A percentile compares a stretch with the other conserved stretches of the same genome.
Conservation (phyloP, 345 rosid species). For the Carallia pectinifolia region DNA sequence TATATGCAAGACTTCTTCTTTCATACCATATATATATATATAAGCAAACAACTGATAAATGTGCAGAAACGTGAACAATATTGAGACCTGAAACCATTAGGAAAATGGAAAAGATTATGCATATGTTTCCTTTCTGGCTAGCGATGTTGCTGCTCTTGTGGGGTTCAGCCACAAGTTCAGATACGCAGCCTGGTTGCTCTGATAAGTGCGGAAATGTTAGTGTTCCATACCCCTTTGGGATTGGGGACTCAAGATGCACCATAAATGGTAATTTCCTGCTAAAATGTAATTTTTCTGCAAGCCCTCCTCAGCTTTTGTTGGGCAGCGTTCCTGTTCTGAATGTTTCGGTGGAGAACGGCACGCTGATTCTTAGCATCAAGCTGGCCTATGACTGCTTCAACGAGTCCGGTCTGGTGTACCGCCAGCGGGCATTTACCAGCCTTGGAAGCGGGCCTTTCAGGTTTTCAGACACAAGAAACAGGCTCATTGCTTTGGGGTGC, state of each 20-base stretch:
- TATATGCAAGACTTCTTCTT: too few species aligned
- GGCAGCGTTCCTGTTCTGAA: neutral
- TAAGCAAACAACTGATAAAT: too few species aligned
- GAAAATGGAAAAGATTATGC: too few species aligned
- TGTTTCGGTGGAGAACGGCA: conserved; percentile 18
- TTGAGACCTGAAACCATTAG: too few species aligned
- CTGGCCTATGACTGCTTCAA: conserved; percentile 13
- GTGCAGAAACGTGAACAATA: too few species aligned
- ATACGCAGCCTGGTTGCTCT: conserved; percentile 6
- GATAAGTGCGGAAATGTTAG: conserved; percentile 21
- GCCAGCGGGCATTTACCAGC: rapidly evolving
- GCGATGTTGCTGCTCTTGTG: too few species aligned
- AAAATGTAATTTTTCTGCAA: neutral
- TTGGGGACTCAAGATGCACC: conserved; percentile 9
- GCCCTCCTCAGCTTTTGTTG: neutral
- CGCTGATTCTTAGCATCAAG: neutral
- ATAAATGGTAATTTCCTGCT: neutral
- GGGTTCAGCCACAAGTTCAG: neutral
- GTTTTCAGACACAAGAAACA: conserved; percentile 20
- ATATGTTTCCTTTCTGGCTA: too few species aligned
- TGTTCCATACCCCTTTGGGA: conserved; percentile 35
- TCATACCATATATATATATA: too few species aligned
- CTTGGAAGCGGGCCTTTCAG: neutral
- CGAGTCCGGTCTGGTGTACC: rapidly evolving
- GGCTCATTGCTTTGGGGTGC: conserved; percentile 29